Percentiles rank a stretch among this genome's conserved stretches.
Evolutionary conservation across 495 filamentous ascomycete species (phyloP).

Genomic region (Podospora australis): DNA sequence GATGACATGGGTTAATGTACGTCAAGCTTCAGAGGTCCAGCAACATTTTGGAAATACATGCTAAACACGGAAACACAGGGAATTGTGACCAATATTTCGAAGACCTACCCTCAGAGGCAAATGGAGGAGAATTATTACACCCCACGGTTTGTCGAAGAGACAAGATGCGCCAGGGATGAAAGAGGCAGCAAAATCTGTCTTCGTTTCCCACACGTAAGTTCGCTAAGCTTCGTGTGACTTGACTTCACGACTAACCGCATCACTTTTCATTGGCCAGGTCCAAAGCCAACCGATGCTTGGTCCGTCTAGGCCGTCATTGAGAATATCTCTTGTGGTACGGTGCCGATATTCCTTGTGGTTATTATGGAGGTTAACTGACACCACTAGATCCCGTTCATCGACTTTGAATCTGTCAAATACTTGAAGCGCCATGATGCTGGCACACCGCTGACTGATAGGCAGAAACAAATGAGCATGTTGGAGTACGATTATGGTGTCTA

Average conservation of each 20-base stretch:
- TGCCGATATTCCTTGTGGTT: background rate
- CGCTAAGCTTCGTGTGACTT: background rate
- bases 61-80: background rate
- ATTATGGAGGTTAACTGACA: background rate
- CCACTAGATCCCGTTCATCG: background rate
- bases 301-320: background rate
- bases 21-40: background rate
- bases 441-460: background rate
- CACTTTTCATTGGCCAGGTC: too few relatives aligned
- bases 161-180: background rate
- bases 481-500: background rate
- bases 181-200: background rate
- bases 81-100: background rate
- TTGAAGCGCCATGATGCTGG: background rate
- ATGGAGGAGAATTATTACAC: background rate
- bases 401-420: background rate
- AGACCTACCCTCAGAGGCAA: background rate
- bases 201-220: background rate
- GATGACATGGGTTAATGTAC: slow-evolving; percentile 1
- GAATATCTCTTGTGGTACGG: background rate
- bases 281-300: background rate
- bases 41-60: background rate
- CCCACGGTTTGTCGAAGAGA: background rate
- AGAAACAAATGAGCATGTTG: background rate
- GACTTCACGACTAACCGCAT: background rate